Base-by-base conservation (phyloP, 176 grass and related monocot genomes). In the Phyllostachys edulis region DNA sequence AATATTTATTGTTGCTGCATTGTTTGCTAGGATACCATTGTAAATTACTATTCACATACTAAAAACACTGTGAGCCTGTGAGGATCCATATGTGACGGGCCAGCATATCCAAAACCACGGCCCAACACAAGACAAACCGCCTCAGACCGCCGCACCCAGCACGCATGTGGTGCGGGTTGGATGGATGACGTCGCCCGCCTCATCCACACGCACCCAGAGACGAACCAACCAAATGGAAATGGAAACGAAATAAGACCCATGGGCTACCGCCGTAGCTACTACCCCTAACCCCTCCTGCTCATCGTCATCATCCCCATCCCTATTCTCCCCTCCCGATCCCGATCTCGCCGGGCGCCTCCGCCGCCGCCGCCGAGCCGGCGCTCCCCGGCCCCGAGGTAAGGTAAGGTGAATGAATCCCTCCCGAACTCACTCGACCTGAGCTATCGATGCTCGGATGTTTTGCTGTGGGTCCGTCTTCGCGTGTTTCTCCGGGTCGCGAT, bases 201-300 rank as follows among this genome's bases (percentile, higher is more conserved):
- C 20, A 66, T 83, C 81, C 81, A 44, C 50, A 44, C 32, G 49
- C 75, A 67, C 1, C 68, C 44, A 16, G 0, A 37, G 37, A 40
- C 80, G 18, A 55, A 8, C 18, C 52, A 55, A 20, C 52, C 52
- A 23, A n/a, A 75, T 73, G 68, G 80, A 23, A n/a, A 75, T 73
- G 68, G 80, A 63, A 38, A 34, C 9, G 6, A 7, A 41, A 41
- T 6, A 41, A 41, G 36, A 34, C n/a, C 42, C 9, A 0, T 26
- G 68, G 24, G 18, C 66, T 68, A 9, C 65, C 65, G 23, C 18
- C 45, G 11, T 47, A 44, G 68, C 68, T 86, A 86, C 68, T 86
- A 86, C 73, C 85, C 77, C 85, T 80, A 86, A 86, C 66, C 41
- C 85, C 76, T 2, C 68, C 45, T 17, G n/a, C n/a, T n/a, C n/a